A percentile compares a stretch with the other conserved stretches of the same genome.
Evolutionary conservation across 495 filamentous ascomycete genomes (phyloP).

Genomic region (Penicillium dipodomyicola): DNA sequence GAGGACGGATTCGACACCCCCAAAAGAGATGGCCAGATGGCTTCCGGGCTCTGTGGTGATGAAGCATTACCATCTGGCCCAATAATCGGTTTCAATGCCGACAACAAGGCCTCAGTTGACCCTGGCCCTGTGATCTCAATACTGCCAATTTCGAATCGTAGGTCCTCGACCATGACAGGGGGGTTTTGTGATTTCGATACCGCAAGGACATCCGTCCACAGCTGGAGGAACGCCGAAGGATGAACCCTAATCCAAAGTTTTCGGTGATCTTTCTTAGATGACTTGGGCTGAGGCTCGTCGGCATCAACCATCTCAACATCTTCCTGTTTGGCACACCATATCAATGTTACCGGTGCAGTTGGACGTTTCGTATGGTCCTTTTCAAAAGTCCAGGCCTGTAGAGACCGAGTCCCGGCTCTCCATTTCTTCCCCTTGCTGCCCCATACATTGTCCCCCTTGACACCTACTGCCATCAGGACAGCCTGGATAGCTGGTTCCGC

Average conservation of each 20-base stretch:
- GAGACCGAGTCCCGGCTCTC: constrained; percentile 67
- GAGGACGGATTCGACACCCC: constrained; percentile 72
- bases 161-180: constrained; percentile 74
- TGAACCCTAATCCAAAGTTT: constrained; percentile 76
- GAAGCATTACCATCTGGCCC: constrained; percentile 23
- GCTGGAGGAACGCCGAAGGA: constrained; percentile 81
- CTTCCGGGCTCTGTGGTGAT: constrained; percentile 43
- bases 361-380: constrained; percentile 48
- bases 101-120: constrained; percentile 75
- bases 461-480: constrained; percentile 58
- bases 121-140: constrained; percentile 84
- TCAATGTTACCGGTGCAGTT: constrained; percentile 74
- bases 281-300: constrained; percentile 22
- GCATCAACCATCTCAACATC: constrained; percentile 39
- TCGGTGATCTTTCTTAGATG: constrained; percentile 46
- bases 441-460: constrained; percentile 59
- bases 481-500: constrained; percentile 57
- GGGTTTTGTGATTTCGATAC: constrained; percentile 70
- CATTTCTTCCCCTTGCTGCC: constrained; percentile 66
- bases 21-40: constrained; percentile 60
- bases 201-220: constrained; percentile 74
- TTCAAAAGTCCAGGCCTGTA: constrained; percentile 66
- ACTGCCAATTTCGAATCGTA: constrained; percentile 92
- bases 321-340: constrained; percentile 58
- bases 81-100: constrained; percentile 60